Evolutionary conservation across 1,284 basidiomycete genomes (phyloP).

Genomic region (Melanopsichium pennsylvanicum): DNA sequence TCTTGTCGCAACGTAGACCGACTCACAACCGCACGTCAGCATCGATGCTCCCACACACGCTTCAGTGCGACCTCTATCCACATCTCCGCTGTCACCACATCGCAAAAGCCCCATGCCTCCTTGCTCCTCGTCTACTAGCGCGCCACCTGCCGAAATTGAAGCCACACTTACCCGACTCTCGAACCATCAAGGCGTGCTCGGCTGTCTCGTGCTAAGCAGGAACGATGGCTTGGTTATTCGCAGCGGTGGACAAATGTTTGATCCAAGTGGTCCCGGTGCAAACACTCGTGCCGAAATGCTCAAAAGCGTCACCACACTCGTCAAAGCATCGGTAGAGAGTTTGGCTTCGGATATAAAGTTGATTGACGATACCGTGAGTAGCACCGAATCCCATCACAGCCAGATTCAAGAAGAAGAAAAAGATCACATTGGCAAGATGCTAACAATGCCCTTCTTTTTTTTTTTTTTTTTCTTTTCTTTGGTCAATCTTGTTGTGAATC

Average conservation of each 20-base stretch:
- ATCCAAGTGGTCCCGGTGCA: constrained; percentile 54
- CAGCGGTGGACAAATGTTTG: constrained; percentile 63
- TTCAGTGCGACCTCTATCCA: constrained; percentile 21
- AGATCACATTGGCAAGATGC: too few relatives aligned
- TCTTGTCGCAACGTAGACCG: constrained; percentile 3
- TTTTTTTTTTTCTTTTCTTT: too few relatives aligned
- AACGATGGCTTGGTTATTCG: constrained; percentile 60
- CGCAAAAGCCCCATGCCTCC: constrained; percentile 54
- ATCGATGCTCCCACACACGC: constrained; percentile 5
- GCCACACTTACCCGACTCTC: constrained; percentile 55
- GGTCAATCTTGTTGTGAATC: too few relatives aligned
- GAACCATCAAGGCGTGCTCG: constrained; percentile 49
- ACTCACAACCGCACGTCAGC: constrained; percentile 11
- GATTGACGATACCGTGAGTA: constrained; percentile 40
- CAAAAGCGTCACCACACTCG: constrained; percentile 49
- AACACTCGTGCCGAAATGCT: constrained; percentile 43
- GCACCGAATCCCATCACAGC: too few relatives aligned
- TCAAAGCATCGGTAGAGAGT: constrained; percentile 34
- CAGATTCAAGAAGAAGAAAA: too few relatives aligned
- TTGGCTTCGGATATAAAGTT: constrained; percentile 35
- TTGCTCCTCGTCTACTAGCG: constrained; percentile 28
- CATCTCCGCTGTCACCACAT: constrained; percentile 21
- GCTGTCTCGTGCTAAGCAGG: constrained; percentile 53
- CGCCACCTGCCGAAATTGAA: constrained; percentile 58
- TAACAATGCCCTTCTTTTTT: too few relatives aligned